phyloP scores from a whole-genome alignment of 2,329 filamentous ascomycete genomes.

The Didymosphaeria variabile region DNA sequence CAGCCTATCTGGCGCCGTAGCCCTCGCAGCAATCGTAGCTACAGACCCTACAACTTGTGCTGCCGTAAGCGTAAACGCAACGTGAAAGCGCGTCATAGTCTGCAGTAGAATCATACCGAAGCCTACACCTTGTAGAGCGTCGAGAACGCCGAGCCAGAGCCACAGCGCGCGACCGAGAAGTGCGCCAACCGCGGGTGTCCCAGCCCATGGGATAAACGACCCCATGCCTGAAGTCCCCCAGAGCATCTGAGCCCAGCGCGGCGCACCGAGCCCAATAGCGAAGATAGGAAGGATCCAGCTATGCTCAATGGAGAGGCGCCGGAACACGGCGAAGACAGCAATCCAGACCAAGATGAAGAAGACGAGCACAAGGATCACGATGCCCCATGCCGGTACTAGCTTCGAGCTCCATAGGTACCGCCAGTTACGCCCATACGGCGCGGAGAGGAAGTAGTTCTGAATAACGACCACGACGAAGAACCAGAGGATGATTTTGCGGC shows the following conservation, averaged over 20 bases:
- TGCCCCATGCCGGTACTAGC: slow-evolving; percentile 65
- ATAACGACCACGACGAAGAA: slow-evolving; percentile 71
- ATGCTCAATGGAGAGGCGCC: slow-evolving; percentile 66
- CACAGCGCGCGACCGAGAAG: slow-evolving; percentile 67
- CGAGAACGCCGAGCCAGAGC: slow-evolving; percentile 73
- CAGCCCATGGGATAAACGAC: slow-evolving; percentile 65
- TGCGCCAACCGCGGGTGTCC: slow-evolving; percentile 62
- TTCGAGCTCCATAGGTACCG: slow-evolving; percentile 68
- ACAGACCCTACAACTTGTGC: slow-evolving; percentile 70
- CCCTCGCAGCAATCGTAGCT: slow-evolving; percentile 69
- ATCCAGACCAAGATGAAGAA: slow-evolving; percentile 68
- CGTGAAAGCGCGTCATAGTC: slow-evolving; percentile 71
- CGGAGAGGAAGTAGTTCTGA: slow-evolving; percentile 73
- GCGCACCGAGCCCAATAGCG: slow-evolving; percentile 71
- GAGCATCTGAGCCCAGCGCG: slow-evolving; percentile 73
- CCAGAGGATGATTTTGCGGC: slow-evolving; percentile 73
- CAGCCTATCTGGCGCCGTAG: slow-evolving; percentile 67
- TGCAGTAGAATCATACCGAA: slow-evolving; percentile 74
- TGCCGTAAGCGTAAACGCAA: slow-evolving; percentile 67
- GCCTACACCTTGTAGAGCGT: slow-evolving; percentile 71
- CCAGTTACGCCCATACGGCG: slow-evolving; percentile 74
- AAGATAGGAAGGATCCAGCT: slow-evolving; percentile 74
- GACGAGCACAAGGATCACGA: slow-evolving; percentile 64
- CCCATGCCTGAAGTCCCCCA: slow-evolving; percentile 71
- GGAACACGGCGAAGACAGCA: slow-evolving; percentile 61